Conservation (phyloP, 768 basidiomycete species). For the Royoungia palumana region DNA sequence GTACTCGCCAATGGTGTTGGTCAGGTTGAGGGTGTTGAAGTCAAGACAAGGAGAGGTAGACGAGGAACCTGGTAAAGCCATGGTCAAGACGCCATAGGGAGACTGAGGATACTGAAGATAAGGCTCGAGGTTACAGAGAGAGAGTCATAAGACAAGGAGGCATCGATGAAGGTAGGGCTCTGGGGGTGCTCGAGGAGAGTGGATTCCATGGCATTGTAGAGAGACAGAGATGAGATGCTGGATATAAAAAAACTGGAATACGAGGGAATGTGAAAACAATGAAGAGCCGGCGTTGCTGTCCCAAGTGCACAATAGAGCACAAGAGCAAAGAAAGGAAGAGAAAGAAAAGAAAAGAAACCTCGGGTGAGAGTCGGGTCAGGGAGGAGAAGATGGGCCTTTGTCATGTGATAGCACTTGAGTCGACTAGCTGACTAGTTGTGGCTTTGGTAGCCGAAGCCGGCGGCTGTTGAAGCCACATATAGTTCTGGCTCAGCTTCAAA, state of each 20-base stretch:
- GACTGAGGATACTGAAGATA: constrained; percentile 74
- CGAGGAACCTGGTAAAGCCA: constrained; percentile 53
- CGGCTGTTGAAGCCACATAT: too few relatives aligned
- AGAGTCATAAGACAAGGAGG: constrained; percentile 45
- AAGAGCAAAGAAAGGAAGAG: constrained; percentile 21
- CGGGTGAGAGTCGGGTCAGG: constrained; percentile 39
- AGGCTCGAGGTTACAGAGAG: constrained; percentile 42
- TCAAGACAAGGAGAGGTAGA: too few relatives aligned
- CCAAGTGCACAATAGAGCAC: constrained; percentile 35
- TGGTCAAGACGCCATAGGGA: constrained; percentile 54
- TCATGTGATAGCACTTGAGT: too few relatives aligned
- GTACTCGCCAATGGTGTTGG: constrained; percentile 55
- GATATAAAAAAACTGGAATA: constrained; percentile 33
- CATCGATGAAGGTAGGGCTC: constrained; percentile 49
- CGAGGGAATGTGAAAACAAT: constrained; percentile 34
- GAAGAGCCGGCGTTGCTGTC: constrained; percentile 29
- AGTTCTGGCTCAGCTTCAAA: too few relatives aligned
- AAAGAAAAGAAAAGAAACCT: constrained; percentile 35
- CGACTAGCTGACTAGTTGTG: too few relatives aligned
- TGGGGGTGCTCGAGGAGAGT: constrained; percentile 50
- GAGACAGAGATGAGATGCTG: constrained; percentile 38
- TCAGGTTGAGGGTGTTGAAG: too few relatives aligned
- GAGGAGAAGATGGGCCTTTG: too few relatives aligned
- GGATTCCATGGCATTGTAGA: constrained; percentile 40
- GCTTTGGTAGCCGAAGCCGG: too few relatives aligned